Conservation (phyloP, 2,329 filamentous ascomycete genomes). For the Fusarium sp. region DNA sequence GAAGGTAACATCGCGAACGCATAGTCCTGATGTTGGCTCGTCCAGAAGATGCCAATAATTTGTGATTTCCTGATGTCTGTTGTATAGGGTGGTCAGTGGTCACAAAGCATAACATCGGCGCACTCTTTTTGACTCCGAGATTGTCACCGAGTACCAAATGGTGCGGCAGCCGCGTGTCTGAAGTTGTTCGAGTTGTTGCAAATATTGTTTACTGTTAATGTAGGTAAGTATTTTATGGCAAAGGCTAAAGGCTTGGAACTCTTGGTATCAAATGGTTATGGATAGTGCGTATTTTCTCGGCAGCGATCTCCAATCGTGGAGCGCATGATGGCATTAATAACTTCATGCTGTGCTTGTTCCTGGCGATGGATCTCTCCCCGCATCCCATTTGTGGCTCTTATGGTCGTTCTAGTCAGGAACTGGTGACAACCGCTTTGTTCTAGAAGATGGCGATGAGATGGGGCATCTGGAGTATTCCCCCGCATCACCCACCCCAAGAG, state of each 20-base stretch:
- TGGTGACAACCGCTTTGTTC: conserved; percentile 41
- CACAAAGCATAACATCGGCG: background rate
- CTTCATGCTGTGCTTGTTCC: conserved; percentile 33
- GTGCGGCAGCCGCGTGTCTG: background rate
- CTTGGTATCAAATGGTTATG: conserved; percentile 2
- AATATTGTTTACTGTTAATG: background rate
- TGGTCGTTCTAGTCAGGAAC: conserved; percentile 49
- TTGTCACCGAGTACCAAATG: background rate
- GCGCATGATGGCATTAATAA: conserved; percentile 30
- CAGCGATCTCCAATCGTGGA: conserved; percentile 33
- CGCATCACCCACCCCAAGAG: conserved; percentile 47
- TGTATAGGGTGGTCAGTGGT: conserved; percentile 30
- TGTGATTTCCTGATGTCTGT: background rate
- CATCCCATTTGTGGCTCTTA: conserved; percentile 40
- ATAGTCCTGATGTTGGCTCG: conserved; percentile 23
- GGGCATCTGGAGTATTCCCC: conserved; percentile 51
- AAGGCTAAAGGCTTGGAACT: conserved; percentile 13
- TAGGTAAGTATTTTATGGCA: background rate
- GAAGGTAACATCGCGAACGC: conserved; percentile 35
- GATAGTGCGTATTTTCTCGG: conserved; percentile 11
- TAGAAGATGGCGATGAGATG: conserved; percentile 47
- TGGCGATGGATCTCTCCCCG: conserved; percentile 43
- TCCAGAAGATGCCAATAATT: background rate
- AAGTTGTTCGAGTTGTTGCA: background rate
- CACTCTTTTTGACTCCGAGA: background rate